These are phyloP conservation scores for Fusarium sp. DNA, from an alignment of 2,329 filamentous ascomycete genomes.

Conservation along the genomic window DNA sequence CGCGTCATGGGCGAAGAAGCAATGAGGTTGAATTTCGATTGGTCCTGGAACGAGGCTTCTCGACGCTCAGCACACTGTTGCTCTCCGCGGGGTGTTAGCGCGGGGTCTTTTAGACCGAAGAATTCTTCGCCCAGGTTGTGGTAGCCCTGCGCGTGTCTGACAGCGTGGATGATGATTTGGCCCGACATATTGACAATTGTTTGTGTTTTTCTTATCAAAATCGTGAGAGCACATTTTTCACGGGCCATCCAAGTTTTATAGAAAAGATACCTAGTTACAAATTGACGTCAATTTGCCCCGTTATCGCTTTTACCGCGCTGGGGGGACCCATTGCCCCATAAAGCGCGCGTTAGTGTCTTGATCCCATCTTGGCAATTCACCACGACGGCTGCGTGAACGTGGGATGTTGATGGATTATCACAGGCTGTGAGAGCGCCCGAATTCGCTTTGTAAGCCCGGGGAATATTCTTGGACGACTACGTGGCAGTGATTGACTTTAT, in stretches of 20 bases:
- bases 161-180: conserved; percentile 30
- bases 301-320: conserved; percentile 14
- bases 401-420: conserved; percentile 19
- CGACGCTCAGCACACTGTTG: conserved; percentile 33
- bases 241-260: neutral
- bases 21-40: conserved; percentile 34
- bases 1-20: conserved; percentile 30
- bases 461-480: neutral
- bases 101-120: conserved; percentile 31
- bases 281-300: conserved; percentile 10
- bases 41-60: conserved; percentile 31
- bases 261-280: conserved; percentile 2
- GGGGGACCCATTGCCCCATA: conserved; percentile 16
- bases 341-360: conserved; percentile 10
- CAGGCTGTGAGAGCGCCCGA: conserved; percentile 3
- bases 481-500: neutral
- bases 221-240: neutral
- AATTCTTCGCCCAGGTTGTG: conserved; percentile 40
- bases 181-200: conserved; percentile 3
- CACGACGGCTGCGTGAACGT: conserved; percentile 30
- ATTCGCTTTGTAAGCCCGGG: neutral
- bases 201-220: neutral
- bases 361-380: conserved; percentile 29
- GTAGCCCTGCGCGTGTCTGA: conserved; percentile 35
- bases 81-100: conserved; percentile 35